Conservation (phyloP, 148 eudicot genomes). For the Cornus florida region DNA sequence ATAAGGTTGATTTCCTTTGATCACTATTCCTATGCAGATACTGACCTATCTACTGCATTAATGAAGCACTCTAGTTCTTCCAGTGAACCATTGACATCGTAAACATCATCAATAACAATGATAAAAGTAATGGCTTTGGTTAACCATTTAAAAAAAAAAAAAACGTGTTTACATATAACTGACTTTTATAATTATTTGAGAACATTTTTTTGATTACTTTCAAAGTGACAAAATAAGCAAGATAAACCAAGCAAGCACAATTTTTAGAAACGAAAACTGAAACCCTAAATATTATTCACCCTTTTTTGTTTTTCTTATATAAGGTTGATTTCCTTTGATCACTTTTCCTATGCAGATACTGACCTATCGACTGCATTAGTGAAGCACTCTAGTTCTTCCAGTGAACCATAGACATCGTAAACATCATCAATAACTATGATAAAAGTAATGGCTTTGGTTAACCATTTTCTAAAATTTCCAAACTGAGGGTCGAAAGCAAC, state of each 20-base stretch:
- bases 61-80: constrained; percentile 43
- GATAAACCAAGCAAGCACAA: too few species aligned
- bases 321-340: background rate
- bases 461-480: constrained; percentile 41
- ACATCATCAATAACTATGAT: constrained; percentile 49
- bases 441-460: constrained; percentile 38
- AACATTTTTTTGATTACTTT: too few species aligned
- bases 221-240: too few species aligned
- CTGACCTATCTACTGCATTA: constrained; percentile 35
- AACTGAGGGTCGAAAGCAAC: constrained; percentile 42
- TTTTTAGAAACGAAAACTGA: too few species aligned
- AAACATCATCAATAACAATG: constrained; percentile 48
- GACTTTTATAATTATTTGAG: too few species aligned
- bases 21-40: background rate
- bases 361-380: constrained; percentile 45
- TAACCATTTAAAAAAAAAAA: too few species aligned
- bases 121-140: constrained; percentile 39
- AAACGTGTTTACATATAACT: too few species aligned
- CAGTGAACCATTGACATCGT: constrained; percentile 50
- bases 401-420: constrained; percentile 51
- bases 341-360: background rate
- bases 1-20: background rate
- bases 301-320: too few species aligned
- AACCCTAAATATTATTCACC: too few species aligned
- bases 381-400: constrained; percentile 37